These are phyloP conservation scores for Boletellus dicymbophilus DNA, from an alignment of 1,284 basidiomycete genomes.

Conservation along the genomic window DNA sequence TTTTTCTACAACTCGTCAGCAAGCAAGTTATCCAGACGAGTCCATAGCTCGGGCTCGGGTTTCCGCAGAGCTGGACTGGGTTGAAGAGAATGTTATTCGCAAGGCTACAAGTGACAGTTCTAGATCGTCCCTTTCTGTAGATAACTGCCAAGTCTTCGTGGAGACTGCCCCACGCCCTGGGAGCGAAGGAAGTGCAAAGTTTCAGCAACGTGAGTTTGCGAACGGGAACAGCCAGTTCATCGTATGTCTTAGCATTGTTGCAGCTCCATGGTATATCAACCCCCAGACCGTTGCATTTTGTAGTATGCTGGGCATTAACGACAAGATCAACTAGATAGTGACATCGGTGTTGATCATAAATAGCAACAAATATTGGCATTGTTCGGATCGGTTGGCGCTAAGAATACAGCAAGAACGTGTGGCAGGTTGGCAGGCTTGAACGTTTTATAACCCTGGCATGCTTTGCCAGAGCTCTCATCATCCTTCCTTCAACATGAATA, in stretches of 20 bases:
- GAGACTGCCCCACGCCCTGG: slow-evolving; percentile 72
- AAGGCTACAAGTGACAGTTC: slow-evolving; percentile 29
- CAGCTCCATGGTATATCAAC: slow-evolving; percentile 59
- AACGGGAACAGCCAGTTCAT: slow-evolving; percentile 2
- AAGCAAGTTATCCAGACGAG: slow-evolving; percentile 62
- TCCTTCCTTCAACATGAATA: slow-evolving; percentile 16
- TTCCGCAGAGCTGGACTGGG: slow-evolving; percentile 64
- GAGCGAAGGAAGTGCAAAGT: slow-evolving; percentile 36
- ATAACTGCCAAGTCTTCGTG: slow-evolving; percentile 70
- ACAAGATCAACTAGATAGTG: slow-evolving; percentile 84
- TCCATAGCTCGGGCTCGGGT: slow-evolving; percentile 60
- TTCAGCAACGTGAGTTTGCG: slow-evolving; percentile 51
- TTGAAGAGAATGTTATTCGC: slow-evolving; percentile 52
- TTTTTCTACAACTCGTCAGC: slow-evolving; percentile 57
- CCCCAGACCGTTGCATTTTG: slow-evolving; percentile 92
- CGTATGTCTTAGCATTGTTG: slow-evolving; percentile 1
- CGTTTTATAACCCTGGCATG: no score
- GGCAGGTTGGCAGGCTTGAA: no score
- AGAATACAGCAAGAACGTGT: no score
- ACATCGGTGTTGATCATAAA: no score
- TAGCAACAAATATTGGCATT: no score
- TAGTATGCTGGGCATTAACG: slow-evolving; percentile 75
- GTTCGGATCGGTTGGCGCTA: no score
- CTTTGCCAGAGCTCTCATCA: neutral
- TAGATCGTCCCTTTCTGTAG: slow-evolving; percentile 25